These are phyloP conservation scores for Ustanciosporium gigantosporum DNA, from an alignment of 1,284 basidiomycete species.

Conservation along the genomic window DNA sequence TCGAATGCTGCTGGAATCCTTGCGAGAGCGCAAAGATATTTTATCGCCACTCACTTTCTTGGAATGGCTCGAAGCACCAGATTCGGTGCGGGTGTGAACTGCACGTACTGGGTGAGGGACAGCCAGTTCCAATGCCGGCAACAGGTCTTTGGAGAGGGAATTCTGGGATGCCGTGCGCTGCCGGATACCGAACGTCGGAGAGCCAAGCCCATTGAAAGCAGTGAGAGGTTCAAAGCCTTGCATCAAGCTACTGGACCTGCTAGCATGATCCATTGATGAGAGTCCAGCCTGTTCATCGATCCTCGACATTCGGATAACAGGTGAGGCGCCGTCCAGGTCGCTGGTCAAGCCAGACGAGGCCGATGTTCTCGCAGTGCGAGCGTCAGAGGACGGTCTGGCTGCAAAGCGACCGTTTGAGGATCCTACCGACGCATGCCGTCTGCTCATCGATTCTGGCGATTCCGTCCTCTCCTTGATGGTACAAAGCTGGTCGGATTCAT, in stretches of 20 bases:
- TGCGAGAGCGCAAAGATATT: background rate
- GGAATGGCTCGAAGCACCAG: conserved; percentile 6
- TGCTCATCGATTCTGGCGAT: conserved; percentile 12
- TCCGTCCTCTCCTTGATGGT: conserved; percentile 33
- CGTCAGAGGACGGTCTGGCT: too few relatives aligned
- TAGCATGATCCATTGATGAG: background rate
- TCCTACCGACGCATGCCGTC: conserved; percentile 10
- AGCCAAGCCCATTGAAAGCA: conserved; percentile 8
- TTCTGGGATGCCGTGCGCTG: conserved; percentile 6
- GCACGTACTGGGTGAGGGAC: too few relatives aligned
- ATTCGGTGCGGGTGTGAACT: conserved; percentile 2
- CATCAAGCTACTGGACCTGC: background rate
- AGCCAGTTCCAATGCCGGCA: too few relatives aligned
- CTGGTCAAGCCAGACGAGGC: conserved; percentile 1
- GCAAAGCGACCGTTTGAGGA: conserved; percentile 6
- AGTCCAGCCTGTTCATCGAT: background rate
- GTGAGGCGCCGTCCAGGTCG: background rate
- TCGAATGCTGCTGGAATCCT: background rate
- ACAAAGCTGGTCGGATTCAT: conserved; percentile 24
- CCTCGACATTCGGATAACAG: background rate
- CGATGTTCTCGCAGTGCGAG: conserved; percentile 2
- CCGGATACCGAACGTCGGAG: conserved; percentile 11
- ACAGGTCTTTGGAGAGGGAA: too few relatives aligned
- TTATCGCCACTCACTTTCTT: background rate
- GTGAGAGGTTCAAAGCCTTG: background rate